phyloP scores from a whole-genome alignment of 1,139 yeast species.

The Sugiyamaella japonica region DNA sequence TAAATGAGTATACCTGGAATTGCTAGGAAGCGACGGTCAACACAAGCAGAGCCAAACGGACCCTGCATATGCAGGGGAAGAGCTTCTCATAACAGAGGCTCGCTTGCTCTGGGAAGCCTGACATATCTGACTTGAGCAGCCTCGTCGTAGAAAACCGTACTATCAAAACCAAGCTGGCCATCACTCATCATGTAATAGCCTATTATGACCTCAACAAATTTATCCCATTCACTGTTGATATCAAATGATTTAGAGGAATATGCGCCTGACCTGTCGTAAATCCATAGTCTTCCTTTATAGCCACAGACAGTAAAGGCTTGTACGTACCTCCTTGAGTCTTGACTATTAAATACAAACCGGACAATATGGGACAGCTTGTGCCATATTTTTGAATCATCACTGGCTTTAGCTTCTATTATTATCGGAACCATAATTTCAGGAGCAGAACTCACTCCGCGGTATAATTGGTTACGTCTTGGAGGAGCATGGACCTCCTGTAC shows the following conservation, averaged over 20 bases:
- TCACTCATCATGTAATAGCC: slow-evolving; percentile 18
- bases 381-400: slow-evolving; percentile 14
- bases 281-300: slow-evolving; percentile 14
- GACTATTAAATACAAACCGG: slow-evolving; percentile 16
- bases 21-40: too few relatives aligned
- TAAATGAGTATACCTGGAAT: too few relatives aligned
- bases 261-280: slow-evolving; percentile 20
- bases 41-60: too few relatives aligned
- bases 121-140: background rate
- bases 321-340: slow-evolving; percentile 15
- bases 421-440: slow-evolving; percentile 18
- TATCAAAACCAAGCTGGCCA: slow-evolving; percentile 17
- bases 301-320: slow-evolving; percentile 18
- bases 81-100: background rate
- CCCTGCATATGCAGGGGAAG: background rate
- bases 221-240: slow-evolving; percentile 14
- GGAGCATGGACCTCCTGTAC: slow-evolving; percentile 12
- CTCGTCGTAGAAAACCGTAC: slow-evolving; percentile 12
- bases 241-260: slow-evolving; percentile 14
- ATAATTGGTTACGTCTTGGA: slow-evolving; percentile 6
- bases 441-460: slow-evolving; percentile 1
- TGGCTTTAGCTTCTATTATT: slow-evolving; percentile 2
- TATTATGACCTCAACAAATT: slow-evolving; percentile 11
- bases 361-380: slow-evolving; percentile 14
- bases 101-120: slow-evolving; percentile 2